Base-by-base conservation (phyloP, 257 asterid species). In the Nicotiana noctiflora region DNA sequence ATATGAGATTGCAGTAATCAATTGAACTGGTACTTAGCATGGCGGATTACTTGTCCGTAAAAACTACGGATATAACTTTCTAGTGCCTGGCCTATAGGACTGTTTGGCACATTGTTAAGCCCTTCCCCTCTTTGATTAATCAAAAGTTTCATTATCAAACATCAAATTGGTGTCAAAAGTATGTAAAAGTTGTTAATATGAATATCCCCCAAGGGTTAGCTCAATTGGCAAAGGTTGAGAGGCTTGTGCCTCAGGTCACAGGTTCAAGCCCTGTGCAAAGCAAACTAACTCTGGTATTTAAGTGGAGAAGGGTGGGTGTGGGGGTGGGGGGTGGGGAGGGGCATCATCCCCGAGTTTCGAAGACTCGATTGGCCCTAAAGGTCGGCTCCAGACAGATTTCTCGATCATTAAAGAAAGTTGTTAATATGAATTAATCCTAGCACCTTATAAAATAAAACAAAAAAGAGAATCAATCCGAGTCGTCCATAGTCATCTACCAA, bases 141-240 rank as follows among this genome's bases (percentile, higher is more conserved):
- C 77, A 19, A 72, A 46, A 31, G 18, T 72, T 72, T 21, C 77
- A 46, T 72, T 72, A 13, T 57, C 23, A 21, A 72, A 46, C 77
- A 72, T 13, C 77, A 44, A 21, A 34, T 23, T 19, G 49, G 37
- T 46, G 37, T 46, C 77, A 68, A 40, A 68, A 68, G 57, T 44
- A 68, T 68, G 77, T 72, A 72, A 12, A 46, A 21, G 37, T 72
- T 72, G 77, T 46, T 72, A 72, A 68, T 72, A 72, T 21, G 49
- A 72, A 34, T 44, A 40, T 40, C 46, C 46, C 46, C 46, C 46
- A 40, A 40, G 46, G 46, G 46, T 40, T 40, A 40, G 46, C 46
- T 40, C 46, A 37, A 37, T 37, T 37, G 9, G 46, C 46, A 37
- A 37, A 37, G 46, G 46, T 37, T 37, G 8, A n/a, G n/a, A n/a